Evolutionary conservation across 225 moss, liverwort and hornwort genomes (phyloP), one percentile per base, ranked within the genome.

Genomic region (Physcomitrellopsis africana): DNA sequence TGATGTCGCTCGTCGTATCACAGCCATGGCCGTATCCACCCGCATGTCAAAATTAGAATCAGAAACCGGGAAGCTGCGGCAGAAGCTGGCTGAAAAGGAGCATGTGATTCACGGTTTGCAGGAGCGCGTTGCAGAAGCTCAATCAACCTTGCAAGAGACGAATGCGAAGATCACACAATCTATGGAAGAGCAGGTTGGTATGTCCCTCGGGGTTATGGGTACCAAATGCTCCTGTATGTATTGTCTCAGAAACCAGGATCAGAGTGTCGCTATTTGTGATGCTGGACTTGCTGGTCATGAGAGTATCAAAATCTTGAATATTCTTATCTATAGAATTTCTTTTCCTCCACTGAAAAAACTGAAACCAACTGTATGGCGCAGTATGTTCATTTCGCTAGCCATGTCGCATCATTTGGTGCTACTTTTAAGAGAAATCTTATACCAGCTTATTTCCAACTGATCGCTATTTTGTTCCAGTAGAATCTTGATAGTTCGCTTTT

Each of bases 1-100:
- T 52, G 95, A 96, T 48, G 71, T 93, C 59, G 95, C 92, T 60
- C 74, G 90, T 73, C 82, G 90, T 54, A 93, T 92, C 32, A 96
- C 93, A 32, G 90, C 95, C 51, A 89, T 90, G 90, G 95, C 86
- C 32, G 77, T 96, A 29, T 83, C 86, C 0, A 66, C 82, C 49
- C 90, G 86, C 70, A 79, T 85, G 76, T 93, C 92, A 41, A 92
- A 92, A 78, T 81, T 93, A 70, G 95, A 93, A 78, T 67, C 81
- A 1, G 92, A 93, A 78, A 82, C 78, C 0, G 90, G 86, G 19
- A 89, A 90, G 78, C 81, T 96, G 63, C 86, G 87, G 69, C 88
- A 91, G 60, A 92, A 89, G 76, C 80, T 93, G 60, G 84, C 90
- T 14, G 93, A 90, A 81, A 93, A 92, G 63, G 95, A 96, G 64